A percentile compares a stretch with the other conserved stretches of the same genome.
Conservation (phyloP, 148 eudicot genomes). For the Spergularia marina region DNA sequence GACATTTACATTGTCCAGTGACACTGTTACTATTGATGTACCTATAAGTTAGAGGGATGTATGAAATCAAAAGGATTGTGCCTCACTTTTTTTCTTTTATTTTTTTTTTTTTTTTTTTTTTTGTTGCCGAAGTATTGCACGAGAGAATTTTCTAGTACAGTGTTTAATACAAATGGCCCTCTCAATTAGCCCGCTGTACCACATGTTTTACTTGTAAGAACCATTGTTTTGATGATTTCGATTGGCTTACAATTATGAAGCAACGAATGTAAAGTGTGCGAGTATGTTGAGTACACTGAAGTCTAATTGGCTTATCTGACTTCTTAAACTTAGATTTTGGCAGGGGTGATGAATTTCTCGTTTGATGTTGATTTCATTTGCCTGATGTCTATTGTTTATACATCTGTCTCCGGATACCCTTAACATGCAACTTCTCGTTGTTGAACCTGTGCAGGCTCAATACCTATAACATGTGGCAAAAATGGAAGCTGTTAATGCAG, state of each 20-base stretch:
- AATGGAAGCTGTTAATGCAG: slow-evolving; percentile 96
- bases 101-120: too few relatives aligned
- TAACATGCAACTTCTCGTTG: slow-evolving; percentile 3
- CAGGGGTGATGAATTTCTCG: background rate
- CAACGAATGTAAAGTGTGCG: background rate
- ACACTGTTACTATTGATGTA: too few relatives aligned
- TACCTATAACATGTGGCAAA: slow-evolving; percentile 80
- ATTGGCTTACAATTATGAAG: background rate
- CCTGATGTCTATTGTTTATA: slow-evolving; percentile 3
- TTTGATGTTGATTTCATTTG: background rate
- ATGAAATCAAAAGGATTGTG: too few relatives aligned
- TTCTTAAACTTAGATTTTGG: background rate
- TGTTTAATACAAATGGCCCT: background rate
- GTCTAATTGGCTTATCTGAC: background rate
- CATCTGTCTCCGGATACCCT: slow-evolving; percentile 1
- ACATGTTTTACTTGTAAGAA: background rate
- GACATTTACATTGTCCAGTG: too few relatives aligned
- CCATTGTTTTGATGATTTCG: background rate
- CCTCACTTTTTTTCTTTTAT: too few relatives aligned
- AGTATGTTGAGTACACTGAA: background rate
- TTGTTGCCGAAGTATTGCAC: too few relatives aligned
- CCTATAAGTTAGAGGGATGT: too few relatives aligned
- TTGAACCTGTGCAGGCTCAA: slow-evolving; percentile 52
- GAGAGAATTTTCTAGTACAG: background rate
- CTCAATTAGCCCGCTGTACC: background rate